These are phyloP conservation scores for Fusarium marasasianum DNA, from an alignment of 2,329 filamentous ascomycete genomes.

Conservation along the genomic window DNA sequence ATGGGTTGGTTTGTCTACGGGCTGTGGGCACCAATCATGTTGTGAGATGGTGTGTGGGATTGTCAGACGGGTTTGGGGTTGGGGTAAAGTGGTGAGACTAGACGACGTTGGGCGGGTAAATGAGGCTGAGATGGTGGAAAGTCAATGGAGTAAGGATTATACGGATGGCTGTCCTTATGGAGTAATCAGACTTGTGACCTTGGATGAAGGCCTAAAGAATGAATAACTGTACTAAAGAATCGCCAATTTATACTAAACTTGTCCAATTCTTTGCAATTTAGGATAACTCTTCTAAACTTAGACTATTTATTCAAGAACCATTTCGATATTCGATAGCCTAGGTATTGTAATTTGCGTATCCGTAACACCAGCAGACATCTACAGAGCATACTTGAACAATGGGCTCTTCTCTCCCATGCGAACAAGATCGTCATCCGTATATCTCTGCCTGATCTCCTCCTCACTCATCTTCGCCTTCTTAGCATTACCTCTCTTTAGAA, in stretches of 20 bases:
- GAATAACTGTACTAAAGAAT: rapidly evolving
- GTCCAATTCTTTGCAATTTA: background rate
- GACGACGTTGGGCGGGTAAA: background rate
- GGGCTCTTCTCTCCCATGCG: conserved; percentile 26
- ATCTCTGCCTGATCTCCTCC: background rate
- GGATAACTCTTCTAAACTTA: background rate
- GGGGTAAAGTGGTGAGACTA: background rate
- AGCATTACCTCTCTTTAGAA: conserved; percentile 6
- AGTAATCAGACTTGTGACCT: background rate
- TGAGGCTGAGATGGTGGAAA: background rate
- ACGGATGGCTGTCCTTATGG: rapidly evolving
- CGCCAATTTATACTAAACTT: background rate
- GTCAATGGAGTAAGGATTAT: background rate
- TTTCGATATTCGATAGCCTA: no score
- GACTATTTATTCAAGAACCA: background rate
- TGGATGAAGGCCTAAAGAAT: background rate
- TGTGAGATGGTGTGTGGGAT: background rate
- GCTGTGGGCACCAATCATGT: conserved; percentile 10
- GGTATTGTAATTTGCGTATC: background rate
- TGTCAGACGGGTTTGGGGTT: background rate
- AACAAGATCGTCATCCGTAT: conserved; percentile 2
- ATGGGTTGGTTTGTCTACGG: background rate
- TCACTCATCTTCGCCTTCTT: conserved; percentile 9
- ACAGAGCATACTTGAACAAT: conserved; percentile 14
- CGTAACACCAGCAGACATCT: background rate